Base-by-base conservation (phyloP, 371 early-diverging fungal species). In the Paraphysoderma sedebokerense region DNA sequence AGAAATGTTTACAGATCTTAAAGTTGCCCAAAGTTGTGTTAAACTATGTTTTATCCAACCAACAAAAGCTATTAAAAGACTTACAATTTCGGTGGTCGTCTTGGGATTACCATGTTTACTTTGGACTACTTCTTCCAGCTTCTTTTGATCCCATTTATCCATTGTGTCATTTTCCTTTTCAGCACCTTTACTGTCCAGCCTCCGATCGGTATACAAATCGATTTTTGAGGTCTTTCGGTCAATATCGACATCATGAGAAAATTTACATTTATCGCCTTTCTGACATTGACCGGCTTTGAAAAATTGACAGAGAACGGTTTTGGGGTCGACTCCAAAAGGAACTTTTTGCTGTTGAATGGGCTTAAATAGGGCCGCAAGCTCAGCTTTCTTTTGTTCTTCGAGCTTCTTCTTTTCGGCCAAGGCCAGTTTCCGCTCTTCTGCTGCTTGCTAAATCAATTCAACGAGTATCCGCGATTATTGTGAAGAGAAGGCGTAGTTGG, bases 251-350 rank as follows among this genome's bases (percentile, higher is more conserved):
- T 97, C 95, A 63, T 99, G 99, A 40, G 95, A 92, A 70, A 96
- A 99, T 74, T 98, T 98, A 79, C 99, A 99, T 58, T 81, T 80
- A 58, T 72, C 65, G 33, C 97, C 98, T 62, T 92, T 92, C 44
- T 75, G 74, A 66, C 99, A 99, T 42, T 68, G 66, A 8, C 97
- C 96, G 15, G 72, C 70, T 68, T 95, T 91, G 73, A 92, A 98
- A 58, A 80, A 84, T 38, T 73, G 67, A 66, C 99, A 99, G 28
- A 93, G 65, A 2, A 99, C 81, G n/a, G 98, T 87, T 60, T 96
- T 96, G 37, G 99, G 99, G 63, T 99, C 92, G 8, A 89, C 89
- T 35, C 99, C 95, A 59, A 95, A 96, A 5, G 99, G 98, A 36
- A 98, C 95, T 66, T 97, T 98, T 50, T 73, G 72, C 24, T 70